Evolutionary conservation across 345 rosid genomes (phyloP), one percentile per base, ranked within the genome.

Genomic region (Pseudoturritis turrita): DNA sequence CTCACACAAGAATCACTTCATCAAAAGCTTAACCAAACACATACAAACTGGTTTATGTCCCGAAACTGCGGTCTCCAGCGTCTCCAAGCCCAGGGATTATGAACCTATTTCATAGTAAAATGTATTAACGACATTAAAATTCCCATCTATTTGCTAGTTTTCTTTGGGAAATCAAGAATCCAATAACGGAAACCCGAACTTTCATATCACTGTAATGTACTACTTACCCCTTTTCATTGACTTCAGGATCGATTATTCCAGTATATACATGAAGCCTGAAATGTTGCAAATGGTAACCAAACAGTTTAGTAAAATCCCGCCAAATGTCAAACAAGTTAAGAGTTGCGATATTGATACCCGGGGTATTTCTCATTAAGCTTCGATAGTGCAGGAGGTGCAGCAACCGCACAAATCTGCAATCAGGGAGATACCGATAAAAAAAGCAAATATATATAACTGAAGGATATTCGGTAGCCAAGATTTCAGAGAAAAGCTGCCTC

Each of bases 71-170:
- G 75, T 94, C 96, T 31, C 98, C 98, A 3, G 97, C 97, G 73
- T 94, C 98, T 78, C 98, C 98, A 45, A 94, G 96, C 40, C 98
- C 98, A n/a, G 98, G 98, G 65, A 94, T 68, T 47, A 94, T 94
- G 75, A 83, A 93, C 74, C 96, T 93, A 84, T 35, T 15, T 52
- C 76, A 0, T 26, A 29, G 5, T 19, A 25, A 35, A 43, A n/a
- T 28, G 40, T 2, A 60, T 25, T 0, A 67, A 58, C 15, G 8
- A 13, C 71, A 25, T 31, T 17, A 12, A 40, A 60, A 19, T 40
- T 11, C 49, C 22, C n/a, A 14, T 40, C 5, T 58, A 28, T 64
- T 12, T 18, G 22, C 26, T 3, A 5, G 6, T 29, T 17, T 60
- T 40, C 11, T 55, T 22, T n/a, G 11, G 5, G 41, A 49, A 6